Evolutionary conservation across 805 yeast genomes (phyloP).

Genomic region (Sungouiozyma intestinalis): DNA sequence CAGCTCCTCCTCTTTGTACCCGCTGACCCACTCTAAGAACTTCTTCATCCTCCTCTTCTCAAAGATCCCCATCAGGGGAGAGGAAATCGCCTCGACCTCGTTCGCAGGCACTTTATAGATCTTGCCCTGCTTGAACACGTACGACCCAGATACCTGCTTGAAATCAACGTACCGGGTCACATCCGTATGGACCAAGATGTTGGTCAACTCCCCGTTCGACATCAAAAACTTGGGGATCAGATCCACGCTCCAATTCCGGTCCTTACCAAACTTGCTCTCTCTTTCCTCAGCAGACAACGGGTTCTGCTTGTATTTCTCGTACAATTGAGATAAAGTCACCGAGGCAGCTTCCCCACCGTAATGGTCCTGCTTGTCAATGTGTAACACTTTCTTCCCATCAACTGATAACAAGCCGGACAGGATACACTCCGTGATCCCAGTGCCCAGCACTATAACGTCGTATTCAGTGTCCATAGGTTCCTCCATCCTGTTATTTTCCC

Average conservation of each 20-base stretch:
- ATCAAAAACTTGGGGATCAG: slow-evolving; percentile 91
- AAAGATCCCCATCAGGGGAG: slow-evolving; percentile 90
- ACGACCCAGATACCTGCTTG: slow-evolving; percentile 93
- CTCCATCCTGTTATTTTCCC: slow-evolving; percentile 10
- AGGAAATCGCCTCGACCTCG: slow-evolving; percentile 80
- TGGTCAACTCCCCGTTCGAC: slow-evolving; percentile 97
- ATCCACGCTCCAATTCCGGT: slow-evolving; percentile 97
- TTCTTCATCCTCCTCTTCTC: slow-evolving; percentile 93
- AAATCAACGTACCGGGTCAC: slow-evolving; percentile 94
- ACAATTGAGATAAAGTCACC: slow-evolving; percentile 56
- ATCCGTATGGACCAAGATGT: slow-evolving; percentile 88
- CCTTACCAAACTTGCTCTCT: slow-evolving; percentile 69
- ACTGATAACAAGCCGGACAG: slow-evolving; percentile 88
- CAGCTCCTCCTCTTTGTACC: slow-evolving; percentile 65
- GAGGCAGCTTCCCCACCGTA: slow-evolving; percentile 92
- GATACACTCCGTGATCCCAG: slow-evolving; percentile 94
- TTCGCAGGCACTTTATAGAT: slow-evolving; percentile 93
- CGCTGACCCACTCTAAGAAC: slow-evolving; percentile 79
- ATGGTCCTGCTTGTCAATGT: slow-evolving; percentile 91
- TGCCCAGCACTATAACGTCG: slow-evolving; percentile 92
- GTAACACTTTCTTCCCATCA: slow-evolving; percentile 96
- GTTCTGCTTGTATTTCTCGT: slow-evolving; percentile 77
- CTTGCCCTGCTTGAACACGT: slow-evolving; percentile 76
- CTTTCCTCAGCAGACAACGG: slow-evolving; percentile 56
- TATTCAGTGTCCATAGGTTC: slow-evolving; percentile 80